These are phyloP conservation scores for Nakazawaea ambrosiae DNA, from an alignment of 805 yeast species.

Conservation along the genomic window DNA sequence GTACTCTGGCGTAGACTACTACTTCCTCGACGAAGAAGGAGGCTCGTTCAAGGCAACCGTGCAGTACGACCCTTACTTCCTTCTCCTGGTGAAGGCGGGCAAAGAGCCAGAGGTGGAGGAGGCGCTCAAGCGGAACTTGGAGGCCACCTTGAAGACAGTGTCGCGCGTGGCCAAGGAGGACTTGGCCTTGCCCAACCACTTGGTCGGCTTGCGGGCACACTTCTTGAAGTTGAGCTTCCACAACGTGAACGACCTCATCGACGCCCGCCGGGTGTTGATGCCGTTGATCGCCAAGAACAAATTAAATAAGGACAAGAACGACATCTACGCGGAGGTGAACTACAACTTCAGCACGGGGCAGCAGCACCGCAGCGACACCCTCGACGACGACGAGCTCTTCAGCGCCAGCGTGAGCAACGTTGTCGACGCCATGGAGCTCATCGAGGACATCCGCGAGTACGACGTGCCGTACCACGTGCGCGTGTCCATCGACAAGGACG, in stretches of 20 bases:
- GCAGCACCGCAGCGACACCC: no score
- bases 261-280: conserved; percentile 60
- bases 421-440: conserved; percentile 52
- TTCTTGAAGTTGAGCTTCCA: conserved; percentile 67
- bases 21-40: conserved; percentile 93
- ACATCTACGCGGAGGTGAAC: conserved; percentile 56
- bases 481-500: conserved; percentile 82
- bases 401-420: conserved; percentile 19
- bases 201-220: conserved; percentile 63
- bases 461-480: conserved; percentile 97
- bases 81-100: conserved; percentile 56
- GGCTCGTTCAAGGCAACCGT: conserved; percentile 87
- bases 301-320: conserved; percentile 52
- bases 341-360: conserved; percentile 26
- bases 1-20: conserved; percentile 85
- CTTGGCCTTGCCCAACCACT: conserved; percentile 74
- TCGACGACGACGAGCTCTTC: conserved; percentile 22
- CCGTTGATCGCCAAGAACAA: conserved; percentile 71
- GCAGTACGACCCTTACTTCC: conserved; percentile 82
- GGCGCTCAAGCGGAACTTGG: conserved; percentile 61
- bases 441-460: conserved; percentile 83
- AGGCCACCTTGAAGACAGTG: conserved; percentile 51
- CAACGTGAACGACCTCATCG: conserved; percentile 65
- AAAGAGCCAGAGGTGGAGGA: conserved; percentile 80
- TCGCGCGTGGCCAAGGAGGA: conserved; percentile 67